A percentile compares a stretch with the other conserved stretches of the same genome.
These are phyloP conservation scores for Ophiostoma pallidulum DNA, from an alignment of 2,329 filamentous ascomycete genomes.

Conservation along the genomic window DNA sequence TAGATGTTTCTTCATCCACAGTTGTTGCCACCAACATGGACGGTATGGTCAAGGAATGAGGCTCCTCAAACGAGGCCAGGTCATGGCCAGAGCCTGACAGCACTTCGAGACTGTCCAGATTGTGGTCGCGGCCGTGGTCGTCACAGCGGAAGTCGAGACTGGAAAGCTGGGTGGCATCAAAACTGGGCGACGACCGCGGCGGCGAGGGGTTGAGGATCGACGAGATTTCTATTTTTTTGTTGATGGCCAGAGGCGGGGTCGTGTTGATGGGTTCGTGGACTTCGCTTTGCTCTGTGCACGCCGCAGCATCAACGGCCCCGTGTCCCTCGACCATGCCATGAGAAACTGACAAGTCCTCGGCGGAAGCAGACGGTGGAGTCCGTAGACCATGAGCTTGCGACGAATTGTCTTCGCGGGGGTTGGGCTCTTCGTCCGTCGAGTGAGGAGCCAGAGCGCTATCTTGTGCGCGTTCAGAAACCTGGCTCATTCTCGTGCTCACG, in stretches of 20 bases:
- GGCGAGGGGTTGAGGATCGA: constrained; percentile 16
- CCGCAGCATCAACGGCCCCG: not conserved
- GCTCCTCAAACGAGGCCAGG: too few species aligned
- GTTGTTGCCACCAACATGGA: too few species aligned
- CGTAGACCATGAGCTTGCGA: not conserved
- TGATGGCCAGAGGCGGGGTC: not conserved
- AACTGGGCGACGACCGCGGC: constrained; percentile 1
- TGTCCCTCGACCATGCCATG: not conserved
- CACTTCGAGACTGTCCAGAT: too few species aligned
- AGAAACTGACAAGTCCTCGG: not conserved
- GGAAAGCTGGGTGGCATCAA: too few species aligned
- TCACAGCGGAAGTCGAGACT: too few species aligned
- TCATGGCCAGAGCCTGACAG: too few species aligned
- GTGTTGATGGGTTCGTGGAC: not conserved
- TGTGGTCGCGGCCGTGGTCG: too few species aligned
- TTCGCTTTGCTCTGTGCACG: not conserved
- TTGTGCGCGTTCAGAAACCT: too few species aligned
- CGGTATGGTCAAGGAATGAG: too few species aligned
- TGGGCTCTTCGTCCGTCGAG: not conserved
- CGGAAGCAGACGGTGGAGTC: not conserved
- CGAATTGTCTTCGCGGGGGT: not conserved
- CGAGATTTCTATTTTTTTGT: constrained; percentile 14
- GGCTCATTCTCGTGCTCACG: too few species aligned
- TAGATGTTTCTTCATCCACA: too few species aligned
- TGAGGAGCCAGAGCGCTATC: not conserved